Conservation (phyloP, 495 filamentous ascomycete species). For the Trichodelitschia bisporula region DNA sequence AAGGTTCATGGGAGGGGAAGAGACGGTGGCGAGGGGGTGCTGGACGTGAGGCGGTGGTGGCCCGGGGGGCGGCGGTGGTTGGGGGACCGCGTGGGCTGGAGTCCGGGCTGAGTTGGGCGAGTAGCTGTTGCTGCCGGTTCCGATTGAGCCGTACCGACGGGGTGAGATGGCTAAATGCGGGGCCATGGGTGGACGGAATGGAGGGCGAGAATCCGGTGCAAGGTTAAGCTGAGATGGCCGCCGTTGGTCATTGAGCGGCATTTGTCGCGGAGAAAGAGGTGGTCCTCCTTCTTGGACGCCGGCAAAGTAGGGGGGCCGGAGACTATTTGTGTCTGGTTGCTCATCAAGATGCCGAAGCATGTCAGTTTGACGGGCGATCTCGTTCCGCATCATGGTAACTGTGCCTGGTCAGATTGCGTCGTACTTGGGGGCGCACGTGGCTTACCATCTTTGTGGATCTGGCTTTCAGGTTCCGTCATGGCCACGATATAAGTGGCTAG, state of each 20-base stretch:
- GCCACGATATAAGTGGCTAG: conserved; percentile 46
- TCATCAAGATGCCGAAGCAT: conserved; percentile 45
- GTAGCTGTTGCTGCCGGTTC: conserved; percentile 26
- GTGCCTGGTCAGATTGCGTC: too few relatives aligned
- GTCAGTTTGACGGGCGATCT: conserved; percentile 68
- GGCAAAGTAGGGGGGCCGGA: conserved; percentile 51
- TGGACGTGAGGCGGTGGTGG: conserved; percentile 36
- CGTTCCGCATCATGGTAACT: conserved; percentile 63
- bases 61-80: conserved; percentile 43
- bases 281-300: conserved; percentile 39
- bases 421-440: not conserved
- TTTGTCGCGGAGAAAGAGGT: conserved; percentile 77
- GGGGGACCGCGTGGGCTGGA: conserved; percentile 16
- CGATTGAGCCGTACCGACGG: conserved; percentile 66
- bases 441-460: conserved; percentile 31
- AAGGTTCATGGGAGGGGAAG: conserved; percentile 52
- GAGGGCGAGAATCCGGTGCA: conserved; percentile 11
- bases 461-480: conserved; percentile 37
- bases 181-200: conserved; percentile 54
- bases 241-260: conserved; percentile 64
- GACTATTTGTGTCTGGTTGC: conserved; percentile 49
- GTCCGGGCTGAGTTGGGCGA: conserved; percentile 38
- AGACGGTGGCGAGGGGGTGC: conserved; percentile 38
- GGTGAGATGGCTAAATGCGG: conserved; percentile 55
- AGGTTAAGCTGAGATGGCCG: conserved; percentile 28